Conservation (phyloP, 345 rosid genomes). For the Pugionium dolabratum region DNA sequence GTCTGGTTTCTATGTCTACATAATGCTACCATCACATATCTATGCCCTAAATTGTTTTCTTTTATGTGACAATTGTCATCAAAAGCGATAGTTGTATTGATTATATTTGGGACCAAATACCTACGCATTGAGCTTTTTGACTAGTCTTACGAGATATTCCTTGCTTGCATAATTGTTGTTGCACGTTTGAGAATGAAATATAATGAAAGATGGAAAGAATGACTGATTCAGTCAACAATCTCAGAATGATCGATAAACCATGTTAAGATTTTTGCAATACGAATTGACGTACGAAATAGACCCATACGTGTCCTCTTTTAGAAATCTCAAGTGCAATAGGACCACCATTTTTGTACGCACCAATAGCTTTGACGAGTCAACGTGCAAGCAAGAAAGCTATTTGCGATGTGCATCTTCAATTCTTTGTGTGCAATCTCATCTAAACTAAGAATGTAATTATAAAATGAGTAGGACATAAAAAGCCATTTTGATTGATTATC, state of each 20-base stretch:
- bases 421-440: constrained; percentile 5
- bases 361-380: constrained; percentile 39
- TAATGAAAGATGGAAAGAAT: constrained; percentile 15
- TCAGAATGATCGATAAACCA: constrained; percentile 26
- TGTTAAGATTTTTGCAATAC: constrained; percentile 11
- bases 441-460: neutral
- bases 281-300: constrained; percentile 27
- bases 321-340: constrained; percentile 36
- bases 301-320: constrained; percentile 34
- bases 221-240: constrained; percentile 6
- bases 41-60: no score
- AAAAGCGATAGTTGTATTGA: neutral
- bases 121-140: constrained; percentile 23
- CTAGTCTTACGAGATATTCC: constrained; percentile 21
- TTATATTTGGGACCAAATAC: constrained; percentile 22
- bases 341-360: constrained; percentile 40
- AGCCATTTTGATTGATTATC: neutral
- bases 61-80: no score
- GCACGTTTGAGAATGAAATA: constrained; percentile 6
- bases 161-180: constrained; percentile 24
- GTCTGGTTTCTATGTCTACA: constrained; percentile 7
- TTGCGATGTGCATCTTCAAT: neutral
- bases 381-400: constrained; percentile 10
- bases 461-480: neutral
- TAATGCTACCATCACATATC: constrained; percentile 8